Base-by-base conservation (phyloP, 225 moss, liverwort and hornwort genomes). In the Marchantia paleacea region DNA sequence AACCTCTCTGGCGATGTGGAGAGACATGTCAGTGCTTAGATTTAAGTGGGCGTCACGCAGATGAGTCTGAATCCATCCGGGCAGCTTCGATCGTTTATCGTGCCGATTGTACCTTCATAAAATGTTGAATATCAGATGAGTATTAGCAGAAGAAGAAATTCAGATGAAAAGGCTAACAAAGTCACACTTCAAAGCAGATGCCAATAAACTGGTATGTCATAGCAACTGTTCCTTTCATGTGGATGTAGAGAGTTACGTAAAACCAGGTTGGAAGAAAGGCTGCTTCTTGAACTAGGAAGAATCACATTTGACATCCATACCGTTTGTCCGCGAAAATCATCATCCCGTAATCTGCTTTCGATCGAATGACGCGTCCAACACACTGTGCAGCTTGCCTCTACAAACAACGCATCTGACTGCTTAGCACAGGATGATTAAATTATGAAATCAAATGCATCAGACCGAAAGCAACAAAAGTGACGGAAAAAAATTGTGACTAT, bases 311-410 rank as follows among this genome's bases (percentile, higher is more conserved):
- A 47, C 19, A 60, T 31, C 82, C 7, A 47, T 62, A 97, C 97
- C 97, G 90, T 80, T 99, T 99, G 82, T 99, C 97, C 48, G 97
- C 97, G 85, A 99, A 99, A 74, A 99, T 99, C 97, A 99, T 99
- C 97, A 99, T 99, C 81, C 97, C 97, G 76, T 99, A 99, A 77
- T 99, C 97, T 75, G 94, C 92, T 90, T 99, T 99, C 26, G 97
- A 99, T 78, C 97, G 93, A 75, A 99, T 99, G 77, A 99, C 97
- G 72, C 97, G 97, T 80, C 97, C 97, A 79, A 99, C 97, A 87
- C 97, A 99, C 75, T 99, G 97, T 39, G 97, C 97, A 80, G 97
- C 97, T 91, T 99, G 97, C 72, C 97, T 90, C 97, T 97, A 88
- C 78, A 73, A 82, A 53, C 1, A 51, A 67, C 48, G 24, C 73